phyloP scores from a whole-genome alignment of 306 rosid genomes.

The Rubus idaeus region DNA sequence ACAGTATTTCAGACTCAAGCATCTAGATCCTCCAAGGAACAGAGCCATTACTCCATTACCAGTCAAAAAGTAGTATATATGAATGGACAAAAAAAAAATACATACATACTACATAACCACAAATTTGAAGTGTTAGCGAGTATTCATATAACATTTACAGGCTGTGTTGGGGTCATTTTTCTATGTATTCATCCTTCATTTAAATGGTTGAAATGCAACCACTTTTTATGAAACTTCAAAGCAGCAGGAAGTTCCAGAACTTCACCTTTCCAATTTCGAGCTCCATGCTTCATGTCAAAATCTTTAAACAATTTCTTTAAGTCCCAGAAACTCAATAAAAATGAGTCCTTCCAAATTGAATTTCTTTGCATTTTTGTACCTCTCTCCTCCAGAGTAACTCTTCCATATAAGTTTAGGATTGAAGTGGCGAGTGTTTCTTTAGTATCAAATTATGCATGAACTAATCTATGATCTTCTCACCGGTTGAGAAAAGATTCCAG shows the following conservation, averaged over 20 bases:
- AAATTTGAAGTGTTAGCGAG: slow-evolving; percentile 43
- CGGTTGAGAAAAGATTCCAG: slow-evolving; percentile 92
- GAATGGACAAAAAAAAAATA: not conserved
- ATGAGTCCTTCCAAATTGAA: slow-evolving; percentile 24
- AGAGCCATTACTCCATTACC: not conserved
- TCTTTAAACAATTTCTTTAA: slow-evolving; percentile 20
- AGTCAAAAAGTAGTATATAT: not conserved
- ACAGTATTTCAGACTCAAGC: no score
- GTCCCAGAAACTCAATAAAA: slow-evolving; percentile 23
- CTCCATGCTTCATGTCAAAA: slow-evolving; percentile 12
- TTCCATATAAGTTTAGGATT: slow-evolving; percentile 24
- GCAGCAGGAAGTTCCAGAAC: not conserved
- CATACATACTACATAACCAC: slow-evolving; percentile 10
- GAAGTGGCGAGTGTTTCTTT: slow-evolving; percentile 15
- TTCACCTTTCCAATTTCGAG: slow-evolving; percentile 7
- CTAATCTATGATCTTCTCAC: slow-evolving; percentile 85
- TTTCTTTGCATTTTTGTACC: not conserved
- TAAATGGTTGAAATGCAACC: slow-evolving; percentile 22
- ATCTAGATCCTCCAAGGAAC: not conserved
- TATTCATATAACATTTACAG: slow-evolving; percentile 49
- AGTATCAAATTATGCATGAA: slow-evolving; percentile 11
- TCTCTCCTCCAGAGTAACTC: not conserved
- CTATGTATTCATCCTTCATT: slow-evolving; percentile 13
- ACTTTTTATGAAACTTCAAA: slow-evolving; percentile 10
- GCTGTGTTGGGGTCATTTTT: slow-evolving; percentile 24